Percentiles rank a stretch among this genome's conserved stretches.
Evolutionary conservation across 2,329 filamentous ascomycete species (phyloP).

Genomic region (Neofusicoccum sp.): DNA sequence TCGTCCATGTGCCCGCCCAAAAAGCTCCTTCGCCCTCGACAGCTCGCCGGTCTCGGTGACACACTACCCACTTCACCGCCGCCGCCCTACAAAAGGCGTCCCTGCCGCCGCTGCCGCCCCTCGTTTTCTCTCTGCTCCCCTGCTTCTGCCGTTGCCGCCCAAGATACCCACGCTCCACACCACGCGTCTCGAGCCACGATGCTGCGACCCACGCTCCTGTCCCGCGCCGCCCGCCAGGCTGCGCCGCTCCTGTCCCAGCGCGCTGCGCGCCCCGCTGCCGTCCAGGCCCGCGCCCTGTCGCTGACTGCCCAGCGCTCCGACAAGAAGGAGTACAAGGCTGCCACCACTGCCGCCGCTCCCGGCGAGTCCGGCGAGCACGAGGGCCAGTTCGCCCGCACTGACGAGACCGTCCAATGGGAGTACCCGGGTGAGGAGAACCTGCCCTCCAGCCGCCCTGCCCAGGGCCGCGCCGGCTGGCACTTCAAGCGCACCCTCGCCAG

Average conservation of each 20-base stretch:
- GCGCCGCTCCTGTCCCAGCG: conserved; percentile 32
- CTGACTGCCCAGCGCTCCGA: conserved; percentile 33
- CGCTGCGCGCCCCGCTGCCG: conserved; percentile 31
- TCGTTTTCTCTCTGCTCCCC: neutral
- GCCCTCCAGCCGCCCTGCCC: conserved; percentile 69
- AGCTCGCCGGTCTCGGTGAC: conserved; percentile 7
- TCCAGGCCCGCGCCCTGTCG: conserved; percentile 32
- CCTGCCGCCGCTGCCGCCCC: neutral
- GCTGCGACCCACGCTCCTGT: conserved; percentile 37
- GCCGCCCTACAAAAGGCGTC: neutral
- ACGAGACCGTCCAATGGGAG: conserved; percentile 75
- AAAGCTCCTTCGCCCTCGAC: conserved; percentile 9
- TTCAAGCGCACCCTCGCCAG: conserved; percentile 82
- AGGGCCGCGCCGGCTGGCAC: conserved; percentile 76
- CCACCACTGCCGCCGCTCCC: conserved; percentile 40
- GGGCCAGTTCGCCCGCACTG: conserved; percentile 77
- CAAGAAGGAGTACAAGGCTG: conserved; percentile 36
- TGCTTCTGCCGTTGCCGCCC: neutral
- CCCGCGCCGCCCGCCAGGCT: conserved; percentile 29
- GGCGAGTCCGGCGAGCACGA: conserved; percentile 53
- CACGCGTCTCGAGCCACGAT: conserved; percentile 27
- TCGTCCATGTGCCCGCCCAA: conserved; percentile 16
- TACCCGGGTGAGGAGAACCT: conserved; percentile 76
- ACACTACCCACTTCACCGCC: conserved; percentile 9
- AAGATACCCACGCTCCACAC: conserved; percentile 20